These are phyloP conservation scores for Yarrowia sp. DNA, from an alignment of 805 yeast genomes.

Conservation along the genomic window DNA sequence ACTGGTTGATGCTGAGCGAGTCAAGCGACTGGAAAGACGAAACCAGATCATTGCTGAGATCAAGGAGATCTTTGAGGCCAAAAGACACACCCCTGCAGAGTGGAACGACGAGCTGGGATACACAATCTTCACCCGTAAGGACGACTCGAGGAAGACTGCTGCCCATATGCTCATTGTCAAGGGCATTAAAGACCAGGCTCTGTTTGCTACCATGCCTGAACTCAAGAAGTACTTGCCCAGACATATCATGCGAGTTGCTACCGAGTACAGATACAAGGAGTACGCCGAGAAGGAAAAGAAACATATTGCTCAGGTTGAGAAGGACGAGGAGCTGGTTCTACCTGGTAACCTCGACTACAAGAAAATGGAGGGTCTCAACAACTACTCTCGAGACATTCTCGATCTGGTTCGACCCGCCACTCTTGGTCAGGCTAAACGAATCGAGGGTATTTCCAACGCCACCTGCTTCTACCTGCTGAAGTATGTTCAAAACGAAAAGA, in stretches of 20 bases:
- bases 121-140: conserved; percentile 49
- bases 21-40: conserved; percentile 57
- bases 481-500: conserved; percentile 44
- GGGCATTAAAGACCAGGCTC: conserved; percentile 47
- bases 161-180: conserved; percentile 73
- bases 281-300: conserved; percentile 75
- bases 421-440: conserved; percentile 92
- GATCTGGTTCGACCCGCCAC: conserved; percentile 84
- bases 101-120: conserved; percentile 63
- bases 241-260: conserved; percentile 69
- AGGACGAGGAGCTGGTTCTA: conserved; percentile 78
- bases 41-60: conserved; percentile 55
- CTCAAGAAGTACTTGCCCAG: conserved; percentile 50
- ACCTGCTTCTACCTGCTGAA: conserved; percentile 79
- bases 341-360: conserved; percentile 73
- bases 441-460: conserved; percentile 95
- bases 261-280: conserved; percentile 85
- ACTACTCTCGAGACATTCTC: conserved; percentile 73
- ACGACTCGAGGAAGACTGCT: conserved; percentile 61
- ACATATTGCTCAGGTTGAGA: conserved; percentile 75
- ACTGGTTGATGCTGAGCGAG: conserved; percentile 67
- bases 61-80: conserved; percentile 55
- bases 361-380: conserved; percentile 66
- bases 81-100: conserved; percentile 59
- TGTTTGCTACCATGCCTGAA: conserved; percentile 52